Evolutionary conservation across 1,139 yeast species (phyloP).

Genomic region (Protomyces gravidus): DNA sequence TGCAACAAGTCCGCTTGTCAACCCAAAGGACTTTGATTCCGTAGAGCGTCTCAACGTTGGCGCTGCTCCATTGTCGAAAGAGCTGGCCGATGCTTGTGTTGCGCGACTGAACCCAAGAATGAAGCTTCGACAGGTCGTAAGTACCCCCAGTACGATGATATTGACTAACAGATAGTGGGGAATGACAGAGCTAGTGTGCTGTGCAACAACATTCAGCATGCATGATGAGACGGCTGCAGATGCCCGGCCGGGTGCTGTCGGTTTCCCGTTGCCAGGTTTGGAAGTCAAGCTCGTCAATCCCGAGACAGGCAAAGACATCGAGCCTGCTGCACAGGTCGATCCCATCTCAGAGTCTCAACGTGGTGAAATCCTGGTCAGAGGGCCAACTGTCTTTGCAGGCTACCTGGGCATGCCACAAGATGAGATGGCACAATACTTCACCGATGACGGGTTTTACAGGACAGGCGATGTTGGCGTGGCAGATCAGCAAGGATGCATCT

Average conservation of each 20-base stretch:
- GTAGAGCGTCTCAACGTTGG: conserved; percentile 38
- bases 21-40: conserved; percentile 36
- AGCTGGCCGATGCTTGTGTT: conserved; percentile 35
- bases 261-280: conserved; percentile 46
- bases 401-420: conserved; percentile 53
- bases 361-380: conserved; percentile 64
- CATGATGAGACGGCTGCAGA: conserved; percentile 55
- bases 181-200: conserved; percentile 61
- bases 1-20: conserved; percentile 42
- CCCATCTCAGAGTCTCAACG: conserved; percentile 33
- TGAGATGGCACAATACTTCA: conserved; percentile 50
- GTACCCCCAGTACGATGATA: conserved; percentile 31
- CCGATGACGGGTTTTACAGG: conserved; percentile 65
- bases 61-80: conserved; percentile 43
- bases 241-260: conserved; percentile 46
- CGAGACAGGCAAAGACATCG: conserved; percentile 53
- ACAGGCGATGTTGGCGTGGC: conserved; percentile 71
- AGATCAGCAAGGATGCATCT: conserved; percentile 49
- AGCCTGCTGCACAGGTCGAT: conserved; percentile 33
- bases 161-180: conserved; percentile 55
- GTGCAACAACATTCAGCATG: conserved; percentile 79
- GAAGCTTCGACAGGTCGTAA: conserved; percentile 23
- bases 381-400: conserved; percentile 61
- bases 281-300: conserved; percentile 47
- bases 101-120: conserved; percentile 3